Conservation (phyloP, 257 asterid genomes). For the Cruciata laevipes region DNA sequence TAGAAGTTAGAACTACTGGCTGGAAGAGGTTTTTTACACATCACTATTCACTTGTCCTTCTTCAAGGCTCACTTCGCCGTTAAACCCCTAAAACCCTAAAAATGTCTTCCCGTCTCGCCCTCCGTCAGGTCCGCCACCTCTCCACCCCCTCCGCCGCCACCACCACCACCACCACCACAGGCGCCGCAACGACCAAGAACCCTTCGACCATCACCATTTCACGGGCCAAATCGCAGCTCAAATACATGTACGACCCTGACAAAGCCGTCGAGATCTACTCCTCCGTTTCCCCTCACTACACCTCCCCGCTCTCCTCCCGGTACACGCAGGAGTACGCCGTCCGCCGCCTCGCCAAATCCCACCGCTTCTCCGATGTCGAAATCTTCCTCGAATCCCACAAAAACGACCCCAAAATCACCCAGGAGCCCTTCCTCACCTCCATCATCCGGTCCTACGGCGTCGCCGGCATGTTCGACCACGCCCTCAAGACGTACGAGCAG, state of each 20-base stretch:
- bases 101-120: constrained; percentile 30
- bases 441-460: constrained; percentile 72
- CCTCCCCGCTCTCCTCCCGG: constrained; percentile 46
- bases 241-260: constrained; percentile 49
- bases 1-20: not conserved
- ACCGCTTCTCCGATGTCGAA: constrained; percentile 60
- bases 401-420: constrained; percentile 45
- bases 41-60: no score
- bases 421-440: constrained; percentile 61
- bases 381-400: constrained; percentile 70
- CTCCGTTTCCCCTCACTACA: constrained; percentile 41
- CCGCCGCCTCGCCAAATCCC: constrained; percentile 65
- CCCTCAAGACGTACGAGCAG: constrained; percentile 42
- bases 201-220: constrained; percentile 36
- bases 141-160: constrained; percentile 33
- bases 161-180: no score
- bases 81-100: constrained; percentile 18
- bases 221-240: constrained; percentile 44
- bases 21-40: not conserved
- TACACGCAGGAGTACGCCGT: constrained; percentile 64
- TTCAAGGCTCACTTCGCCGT: not conserved
- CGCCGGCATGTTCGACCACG: constrained; percentile 71
- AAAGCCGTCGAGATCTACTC: constrained; percentile 61
- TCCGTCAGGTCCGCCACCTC: constrained; percentile 60
- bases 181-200: constrained; percentile 19